phyloP scores from a whole-genome alignment of 148 eudicot genomes.

The Silene conica region DNA sequence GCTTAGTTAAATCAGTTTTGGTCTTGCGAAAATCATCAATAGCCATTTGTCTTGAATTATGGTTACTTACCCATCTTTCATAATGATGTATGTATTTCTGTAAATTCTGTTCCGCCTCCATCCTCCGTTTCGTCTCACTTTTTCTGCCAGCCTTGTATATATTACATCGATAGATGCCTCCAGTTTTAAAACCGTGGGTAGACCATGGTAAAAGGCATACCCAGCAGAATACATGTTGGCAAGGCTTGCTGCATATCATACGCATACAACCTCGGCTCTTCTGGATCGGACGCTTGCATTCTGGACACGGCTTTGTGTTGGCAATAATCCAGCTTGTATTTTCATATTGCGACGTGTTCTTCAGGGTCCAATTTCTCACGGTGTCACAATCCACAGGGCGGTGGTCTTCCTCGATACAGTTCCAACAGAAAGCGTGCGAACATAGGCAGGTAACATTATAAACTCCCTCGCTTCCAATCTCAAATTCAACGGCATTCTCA shows the following conservation, averaged over 20 bases:
- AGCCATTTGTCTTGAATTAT: conserved; percentile 61
- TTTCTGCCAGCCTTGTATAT: conserved; percentile 39
- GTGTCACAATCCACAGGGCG: conserved; percentile 20
- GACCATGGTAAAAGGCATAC: conserved; percentile 52
- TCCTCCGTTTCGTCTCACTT: no score
- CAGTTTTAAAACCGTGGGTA: conserved; percentile 41
- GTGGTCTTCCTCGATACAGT: conserved; percentile 20
- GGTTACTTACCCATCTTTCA: conserved; percentile 27
- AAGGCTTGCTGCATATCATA: conserved; percentile 45
- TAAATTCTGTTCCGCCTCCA: conserved; percentile 34
- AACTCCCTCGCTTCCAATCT: conserved; percentile 26
- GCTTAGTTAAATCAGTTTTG: conserved; percentile 46
- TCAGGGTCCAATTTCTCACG: conserved; percentile 14
- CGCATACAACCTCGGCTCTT: conserved; percentile 70
- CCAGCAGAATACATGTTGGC: conserved; percentile 62
- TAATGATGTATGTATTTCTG: conserved; percentile 36
- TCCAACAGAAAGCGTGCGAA: conserved; percentile 24
- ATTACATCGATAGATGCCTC: conserved; percentile 51
- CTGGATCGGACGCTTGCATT: conserved; percentile 63
- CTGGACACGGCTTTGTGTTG: conserved; percentile 63
- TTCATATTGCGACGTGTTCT: conserved; percentile 32
- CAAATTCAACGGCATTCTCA: conserved; percentile 56
- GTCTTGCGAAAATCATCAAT: conserved; percentile 44
- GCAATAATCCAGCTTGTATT: conserved; percentile 49
- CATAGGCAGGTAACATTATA: conserved; percentile 18